Percentiles rank a stretch among this genome's conserved stretches.
Evolutionary conservation across 768 basidiomycete species (phyloP).

Genomic region (Suillus hirtellus): DNA sequence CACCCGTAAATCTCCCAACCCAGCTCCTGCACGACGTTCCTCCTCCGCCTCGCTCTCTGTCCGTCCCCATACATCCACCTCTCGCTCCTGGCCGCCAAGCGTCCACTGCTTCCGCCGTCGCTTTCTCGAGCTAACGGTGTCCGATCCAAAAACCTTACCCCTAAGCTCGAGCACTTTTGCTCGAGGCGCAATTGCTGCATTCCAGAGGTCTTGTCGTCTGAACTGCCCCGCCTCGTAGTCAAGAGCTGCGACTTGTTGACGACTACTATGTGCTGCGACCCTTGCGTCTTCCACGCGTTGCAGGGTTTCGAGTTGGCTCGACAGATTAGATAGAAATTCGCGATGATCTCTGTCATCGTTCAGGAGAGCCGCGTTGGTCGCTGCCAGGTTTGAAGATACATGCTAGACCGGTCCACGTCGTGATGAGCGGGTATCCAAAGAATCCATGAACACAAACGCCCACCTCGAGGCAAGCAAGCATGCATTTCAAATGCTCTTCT

Average conservation of each 20-base stretch:
- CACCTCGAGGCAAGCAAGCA: constrained; percentile 60
- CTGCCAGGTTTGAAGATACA: constrained; percentile 52
- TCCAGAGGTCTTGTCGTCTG: constrained; percentile 65
- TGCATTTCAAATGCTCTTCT: constrained; percentile 66
- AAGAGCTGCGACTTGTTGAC: constrained; percentile 54
- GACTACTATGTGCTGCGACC: constrained; percentile 50
- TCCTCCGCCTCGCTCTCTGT: constrained; percentile 80
- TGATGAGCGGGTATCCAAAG: constrained; percentile 9
- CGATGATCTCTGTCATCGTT: constrained; percentile 58
- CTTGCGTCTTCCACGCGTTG: constrained; percentile 52
- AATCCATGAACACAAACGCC: constrained; percentile 12
- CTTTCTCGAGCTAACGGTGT: constrained; percentile 45
- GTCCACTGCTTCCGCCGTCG: constrained; percentile 72
- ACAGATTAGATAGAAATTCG: constrained; percentile 47
- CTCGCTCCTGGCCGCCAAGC: constrained; percentile 57
- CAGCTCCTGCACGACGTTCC: constrained; percentile 43
- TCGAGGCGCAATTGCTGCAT: constrained; percentile 58
- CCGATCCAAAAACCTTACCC: constrained; percentile 69
- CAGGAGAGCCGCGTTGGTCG: constrained; percentile 57
- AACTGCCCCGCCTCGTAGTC: constrained; percentile 75
- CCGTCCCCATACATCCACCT: constrained; percentile 68
- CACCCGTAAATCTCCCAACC: constrained; percentile 17
- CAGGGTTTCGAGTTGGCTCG: constrained; percentile 46
- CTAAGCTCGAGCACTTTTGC: constrained; percentile 65
- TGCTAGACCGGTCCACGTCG: constrained; percentile 32